Conservation (phyloP, 768 basidiomycete species). For the Tephrocybe sp. region DNA sequence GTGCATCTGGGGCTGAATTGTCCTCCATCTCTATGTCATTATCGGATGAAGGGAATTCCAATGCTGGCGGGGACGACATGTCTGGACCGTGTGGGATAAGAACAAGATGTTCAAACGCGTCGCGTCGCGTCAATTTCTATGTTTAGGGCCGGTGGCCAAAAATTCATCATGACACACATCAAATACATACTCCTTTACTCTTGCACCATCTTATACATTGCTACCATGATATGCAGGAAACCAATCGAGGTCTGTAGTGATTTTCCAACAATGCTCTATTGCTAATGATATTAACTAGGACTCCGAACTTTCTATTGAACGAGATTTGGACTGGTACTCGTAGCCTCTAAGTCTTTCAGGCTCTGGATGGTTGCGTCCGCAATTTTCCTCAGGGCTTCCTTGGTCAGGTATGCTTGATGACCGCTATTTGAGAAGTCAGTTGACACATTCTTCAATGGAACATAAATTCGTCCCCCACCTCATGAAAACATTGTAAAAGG, state of each 20-base stretch:
- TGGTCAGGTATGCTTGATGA: slow-evolving; percentile 43
- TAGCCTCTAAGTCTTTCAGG: slow-evolving; percentile 30
- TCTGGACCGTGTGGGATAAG: slow-evolving; percentile 8
- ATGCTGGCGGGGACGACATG: slow-evolving; percentile 67
- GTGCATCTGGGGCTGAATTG: slow-evolving; percentile 36
- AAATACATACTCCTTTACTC: neutral
- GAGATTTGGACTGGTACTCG: slow-evolving; percentile 31
- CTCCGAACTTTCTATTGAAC: slow-evolving; percentile 5
- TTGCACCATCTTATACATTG: too few relatives aligned
- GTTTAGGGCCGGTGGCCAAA: slow-evolving; percentile 45
- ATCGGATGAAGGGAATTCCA: slow-evolving; percentile 68
- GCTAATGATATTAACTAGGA: neutral
- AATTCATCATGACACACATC: neutral
- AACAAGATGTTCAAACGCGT: slow-evolving; percentile 34
- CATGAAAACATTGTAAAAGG: slow-evolving; percentile 48
- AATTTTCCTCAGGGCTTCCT: slow-evolving; percentile 39
- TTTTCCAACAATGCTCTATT: too few relatives aligned
- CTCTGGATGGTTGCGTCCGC: slow-evolving; percentile 40
- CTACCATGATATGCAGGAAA: too few relatives aligned
- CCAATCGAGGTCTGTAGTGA: too few relatives aligned
- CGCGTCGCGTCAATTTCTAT: slow-evolving; percentile 52
- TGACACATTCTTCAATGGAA: neutral
- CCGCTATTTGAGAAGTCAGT: slow-evolving; percentile 26
- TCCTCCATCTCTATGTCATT: slow-evolving; percentile 56
- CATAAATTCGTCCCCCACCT: slow-evolving; percentile 29